phyloP scores from a whole-genome alignment of 2,329 filamentous ascomycete genomes.

The Gaeumannomyces tritici region DNA sequence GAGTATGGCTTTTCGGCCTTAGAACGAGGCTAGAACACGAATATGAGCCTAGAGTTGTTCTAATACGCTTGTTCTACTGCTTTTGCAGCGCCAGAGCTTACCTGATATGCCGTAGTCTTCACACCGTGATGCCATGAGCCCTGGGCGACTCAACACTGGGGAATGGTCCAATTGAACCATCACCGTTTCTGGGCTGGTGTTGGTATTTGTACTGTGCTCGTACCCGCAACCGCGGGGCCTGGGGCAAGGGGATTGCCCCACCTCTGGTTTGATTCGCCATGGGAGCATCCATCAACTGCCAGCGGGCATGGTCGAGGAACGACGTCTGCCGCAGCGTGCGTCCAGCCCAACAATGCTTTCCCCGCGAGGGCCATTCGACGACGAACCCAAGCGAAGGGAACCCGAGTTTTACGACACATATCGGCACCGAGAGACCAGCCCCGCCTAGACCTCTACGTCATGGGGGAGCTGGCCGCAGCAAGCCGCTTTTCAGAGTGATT shows the following conservation, averaged over 20 bases:
- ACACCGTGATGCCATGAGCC: no score
- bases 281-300: background rate
- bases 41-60: no score
- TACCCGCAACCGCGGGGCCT: background rate
- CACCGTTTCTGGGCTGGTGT: background rate
- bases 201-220: background rate
- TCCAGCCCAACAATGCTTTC: background rate
- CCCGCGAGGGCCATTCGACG: background rate
- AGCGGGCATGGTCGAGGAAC: background rate
- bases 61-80: no score
- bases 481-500: background rate
- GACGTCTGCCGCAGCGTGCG: background rate
- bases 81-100: no score
- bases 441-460: background rate
- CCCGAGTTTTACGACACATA: background rate
- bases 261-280: background rate
- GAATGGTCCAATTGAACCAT: no score
- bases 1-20: no score
- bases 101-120: no score
- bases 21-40: no score
- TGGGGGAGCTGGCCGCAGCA: background rate
- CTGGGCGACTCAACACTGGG: no score
- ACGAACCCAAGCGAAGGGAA: background rate
- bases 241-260: background rate
- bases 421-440: background rate